Conservation (phyloP, 805 yeast species). For the Lipomyces orientalis region DNA sequence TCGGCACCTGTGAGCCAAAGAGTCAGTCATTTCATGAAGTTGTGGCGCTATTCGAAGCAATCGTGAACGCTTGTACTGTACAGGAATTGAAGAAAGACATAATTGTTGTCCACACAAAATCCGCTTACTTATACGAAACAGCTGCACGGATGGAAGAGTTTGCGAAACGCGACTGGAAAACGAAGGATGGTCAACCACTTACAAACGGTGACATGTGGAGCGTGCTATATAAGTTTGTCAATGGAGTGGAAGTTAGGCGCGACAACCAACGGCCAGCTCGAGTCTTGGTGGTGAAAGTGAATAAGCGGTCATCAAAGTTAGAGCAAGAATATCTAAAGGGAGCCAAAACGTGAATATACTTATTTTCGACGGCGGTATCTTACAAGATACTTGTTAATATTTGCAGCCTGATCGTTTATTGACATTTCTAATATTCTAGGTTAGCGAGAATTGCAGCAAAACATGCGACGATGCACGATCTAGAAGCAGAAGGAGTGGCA, state of each 20-base stretch:
- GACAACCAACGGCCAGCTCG: background rate
- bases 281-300: constrained; percentile 4
- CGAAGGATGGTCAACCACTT: constrained; percentile 8
- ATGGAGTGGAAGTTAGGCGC: background rate
- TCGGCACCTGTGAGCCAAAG: constrained; percentile 15
- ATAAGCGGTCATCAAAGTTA: background rate
- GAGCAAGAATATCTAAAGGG: constrained; percentile 1
- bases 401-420: background rate
- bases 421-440: constrained; percentile 5
- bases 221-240: background rate
- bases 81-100: constrained; percentile 7
- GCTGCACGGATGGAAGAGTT: constrained; percentile 11
- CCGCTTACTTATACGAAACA: constrained; percentile 3
- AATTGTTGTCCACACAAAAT: constrained; percentile 21
- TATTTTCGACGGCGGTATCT: background rate
- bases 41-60: constrained; percentile 14
- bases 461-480: constrained; percentile 14
- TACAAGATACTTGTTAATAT: background rate
- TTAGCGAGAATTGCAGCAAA: constrained; percentile 25
- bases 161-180: constrained; percentile 3
- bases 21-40: constrained; percentile 5
- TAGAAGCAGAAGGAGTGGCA: constrained; percentile 16
- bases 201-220: constrained; percentile 6
- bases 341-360: constrained; percentile 19
- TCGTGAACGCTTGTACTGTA: constrained; percentile 3